phyloP scores from a whole-genome alignment of 148 eudicot genomes.

The Camellia sinensis region DNA sequence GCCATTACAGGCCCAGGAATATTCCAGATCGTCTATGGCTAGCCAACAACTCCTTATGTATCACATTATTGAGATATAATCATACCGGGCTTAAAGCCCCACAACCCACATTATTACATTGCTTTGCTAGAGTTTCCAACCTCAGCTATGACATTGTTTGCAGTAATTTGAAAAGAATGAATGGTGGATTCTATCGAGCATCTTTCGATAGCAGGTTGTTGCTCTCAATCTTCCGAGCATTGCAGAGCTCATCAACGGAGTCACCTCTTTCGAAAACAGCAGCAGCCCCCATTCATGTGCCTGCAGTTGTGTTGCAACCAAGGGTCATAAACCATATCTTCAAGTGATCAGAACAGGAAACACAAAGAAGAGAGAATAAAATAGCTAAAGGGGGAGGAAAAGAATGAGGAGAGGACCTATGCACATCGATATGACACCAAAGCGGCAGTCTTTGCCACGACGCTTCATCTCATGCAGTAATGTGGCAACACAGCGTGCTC shows the following conservation, averaged over 20 bases:
- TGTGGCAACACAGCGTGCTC: constrained; percentile 99
- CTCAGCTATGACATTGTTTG: no score
- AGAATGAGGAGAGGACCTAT: constrained; percentile 42
- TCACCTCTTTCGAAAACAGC: constrained; percentile 98
- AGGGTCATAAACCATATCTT: not conserved
- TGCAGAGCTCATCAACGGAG: constrained; percentile 64
- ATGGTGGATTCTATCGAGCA: constrained; percentile 27
- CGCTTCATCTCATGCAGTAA: constrained; percentile 98
- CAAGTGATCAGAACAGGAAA: not conserved
- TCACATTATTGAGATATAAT: no score
- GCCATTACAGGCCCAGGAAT: no score
- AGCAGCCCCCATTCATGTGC: constrained; percentile 99
- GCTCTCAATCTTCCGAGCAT: constrained; percentile 48
- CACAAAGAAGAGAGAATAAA: not conserved
- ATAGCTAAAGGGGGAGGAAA: not conserved
- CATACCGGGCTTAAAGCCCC: no score
- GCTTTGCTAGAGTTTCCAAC: no score
- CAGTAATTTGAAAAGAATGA: no score
- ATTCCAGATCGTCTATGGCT: no score
- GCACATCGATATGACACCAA: constrained; percentile 97
- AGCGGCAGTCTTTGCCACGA: constrained; percentile 91
- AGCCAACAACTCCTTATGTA: no score
- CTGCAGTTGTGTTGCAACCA: constrained; percentile 32
- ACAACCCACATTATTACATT: no score
- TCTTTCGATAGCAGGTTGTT: constrained; percentile 63